Evolutionary conservation across 352 stramenopile genomes (phyloP).

Genomic region (Phytophthora kernoviae): DNA sequence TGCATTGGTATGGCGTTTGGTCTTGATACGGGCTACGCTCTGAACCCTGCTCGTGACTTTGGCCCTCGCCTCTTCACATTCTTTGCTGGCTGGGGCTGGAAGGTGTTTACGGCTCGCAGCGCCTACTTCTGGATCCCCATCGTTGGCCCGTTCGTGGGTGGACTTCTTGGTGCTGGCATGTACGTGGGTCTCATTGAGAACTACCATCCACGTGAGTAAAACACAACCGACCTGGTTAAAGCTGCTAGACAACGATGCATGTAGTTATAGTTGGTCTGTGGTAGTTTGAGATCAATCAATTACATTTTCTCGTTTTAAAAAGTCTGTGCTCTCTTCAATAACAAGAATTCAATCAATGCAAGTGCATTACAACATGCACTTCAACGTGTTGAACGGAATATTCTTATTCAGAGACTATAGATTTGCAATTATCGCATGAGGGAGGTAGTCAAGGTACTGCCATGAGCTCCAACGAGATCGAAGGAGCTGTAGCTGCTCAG

Average conservation of each 20-base stretch:
- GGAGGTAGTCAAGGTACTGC: no score
- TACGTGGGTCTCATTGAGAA: conserved; percentile 30
- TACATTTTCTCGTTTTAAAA: conserved; percentile 9
- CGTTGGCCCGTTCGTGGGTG: conserved; percentile 30
- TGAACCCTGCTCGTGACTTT: conserved; percentile 55
- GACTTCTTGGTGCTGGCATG: conserved; percentile 23
- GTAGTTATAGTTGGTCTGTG: not conserved
- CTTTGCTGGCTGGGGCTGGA: conserved; percentile 49
- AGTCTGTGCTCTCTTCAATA: no score
- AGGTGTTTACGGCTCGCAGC: conserved; percentile 36
- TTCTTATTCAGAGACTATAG: no score
- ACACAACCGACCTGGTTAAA: not conserved
- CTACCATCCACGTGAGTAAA: conserved; percentile 25
- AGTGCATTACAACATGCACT: no score
- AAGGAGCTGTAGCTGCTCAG: conserved; percentile 24
- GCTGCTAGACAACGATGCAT: not conserved
- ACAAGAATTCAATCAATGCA: no score
- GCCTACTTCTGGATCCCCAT: conserved; percentile 37
- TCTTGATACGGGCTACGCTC: conserved; percentile 42
- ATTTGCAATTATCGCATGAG: no score
- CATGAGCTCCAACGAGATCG: conserved; percentile 20
- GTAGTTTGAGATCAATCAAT: not conserved
- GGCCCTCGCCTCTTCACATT: conserved; percentile 54
- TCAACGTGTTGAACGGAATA: no score
- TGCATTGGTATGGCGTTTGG: conserved; percentile 46